Percentiles rank a stretch among this genome's conserved stretches.
Evolutionary conservation across 805 yeast genomes (phyloP).

Genomic region (Metschnikowia borealis): DNA sequence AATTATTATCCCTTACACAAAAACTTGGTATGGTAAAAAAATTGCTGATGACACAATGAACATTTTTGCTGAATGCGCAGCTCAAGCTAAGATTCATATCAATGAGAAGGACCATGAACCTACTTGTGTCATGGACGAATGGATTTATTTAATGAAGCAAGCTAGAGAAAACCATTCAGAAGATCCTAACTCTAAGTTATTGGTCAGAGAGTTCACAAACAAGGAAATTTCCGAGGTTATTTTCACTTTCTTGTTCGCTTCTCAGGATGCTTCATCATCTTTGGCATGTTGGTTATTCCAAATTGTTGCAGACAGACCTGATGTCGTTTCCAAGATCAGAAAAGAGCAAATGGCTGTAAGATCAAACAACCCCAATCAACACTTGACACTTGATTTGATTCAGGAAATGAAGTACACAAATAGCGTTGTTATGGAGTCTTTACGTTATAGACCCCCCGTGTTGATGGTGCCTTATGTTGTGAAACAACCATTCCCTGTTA

Average conservation of each 20-base stretch:
- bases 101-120: conserved; percentile 69
- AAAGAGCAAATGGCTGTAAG: conserved; percentile 87
- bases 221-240: conserved; percentile 94
- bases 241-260: conserved; percentile 94
- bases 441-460: conserved; percentile 96
- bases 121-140: conserved; percentile 89
- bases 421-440: conserved; percentile 86
- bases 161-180: conserved; percentile 52
- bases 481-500: conserved; percentile 80
- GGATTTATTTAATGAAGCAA: conserved; percentile 83
- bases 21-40: conserved; percentile 95
- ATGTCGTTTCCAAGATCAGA: conserved; percentile 78
- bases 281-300: conserved; percentile 98
- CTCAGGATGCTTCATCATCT: conserved; percentile 97
- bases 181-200: conserved; percentile 51
- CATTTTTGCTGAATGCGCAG: conserved; percentile 85
- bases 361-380: conserved; percentile 63
- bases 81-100: conserved; percentile 76
- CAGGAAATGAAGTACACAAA: conserved; percentile 84
- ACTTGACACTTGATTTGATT: conserved; percentile 66
- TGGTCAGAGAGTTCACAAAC: conserved; percentile 79
- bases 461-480: conserved; percentile 96
- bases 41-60: conserved; percentile 94
- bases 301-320: conserved; percentile 92
- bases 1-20: conserved; percentile 90